Base-by-base conservation (phyloP, 2,329 filamentous ascomycete species). In the Aspergillus ibericus region DNA sequence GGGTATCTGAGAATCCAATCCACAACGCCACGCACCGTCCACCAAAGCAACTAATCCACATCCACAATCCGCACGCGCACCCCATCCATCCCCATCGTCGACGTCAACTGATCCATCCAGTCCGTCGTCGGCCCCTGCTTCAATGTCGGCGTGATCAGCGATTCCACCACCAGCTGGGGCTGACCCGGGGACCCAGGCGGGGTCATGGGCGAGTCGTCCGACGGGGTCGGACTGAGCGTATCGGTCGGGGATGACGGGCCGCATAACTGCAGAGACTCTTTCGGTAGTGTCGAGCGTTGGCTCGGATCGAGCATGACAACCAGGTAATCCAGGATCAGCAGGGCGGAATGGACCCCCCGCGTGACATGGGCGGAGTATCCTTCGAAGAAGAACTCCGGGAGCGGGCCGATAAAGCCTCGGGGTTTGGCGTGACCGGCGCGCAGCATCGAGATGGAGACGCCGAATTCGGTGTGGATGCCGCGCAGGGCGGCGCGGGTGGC, bases 91-190 rank as follows among this genome's bases (percentile, higher is more conserved):
- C 67, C 67, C 66, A 68, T 68, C 1, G 66, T 66, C 13, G 59
- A 62, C 13, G 62, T 55, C 36, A 69, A 57, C 13, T 60, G 65
- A 29, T 69, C 67, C 67, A 69, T 68, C 67, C 66, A 68, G 47
- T 68, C 61, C 1, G 65, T 63, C 2, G 62, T 66, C 0, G 63
- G 59, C 7, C 65, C 58, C 18, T 65, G 57, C 15, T 56, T 59
- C 2, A 56, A 59, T 2, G 62, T 59, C 2, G 63, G 59, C 2
- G 60, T 63, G 40, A 68, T 63, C 44, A 62, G 46, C 0, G 66
- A 67, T 42, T 60, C 53, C 4, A 69, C 55, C 18, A 63, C 52
- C 16, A 69, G 40, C 22, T 36, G 38, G 4, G 61, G 50, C 20
- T 40, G 35, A 1, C 55, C 53, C 2, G 62, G 64, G 5, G 63